These are phyloP conservation scores for Colletotrichum melonis DNA, from an alignment of 2,329 filamentous ascomycete genomes.

Conservation along the genomic window DNA sequence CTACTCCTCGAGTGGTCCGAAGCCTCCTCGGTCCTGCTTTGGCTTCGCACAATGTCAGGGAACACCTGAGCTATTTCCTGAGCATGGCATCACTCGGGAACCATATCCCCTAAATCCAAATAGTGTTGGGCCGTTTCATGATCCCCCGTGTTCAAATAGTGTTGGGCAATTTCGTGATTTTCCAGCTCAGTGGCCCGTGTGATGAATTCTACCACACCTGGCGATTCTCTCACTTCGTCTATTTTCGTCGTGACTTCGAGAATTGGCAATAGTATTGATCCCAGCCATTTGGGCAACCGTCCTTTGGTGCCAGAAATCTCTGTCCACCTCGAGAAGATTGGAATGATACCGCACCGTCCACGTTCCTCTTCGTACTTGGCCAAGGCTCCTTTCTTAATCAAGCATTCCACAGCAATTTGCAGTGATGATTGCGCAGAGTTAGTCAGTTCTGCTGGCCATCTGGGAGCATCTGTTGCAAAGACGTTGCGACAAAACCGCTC, in stretches of 20 bases:
- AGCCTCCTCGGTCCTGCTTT: too few relatives aligned
- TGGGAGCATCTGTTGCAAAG: background rate
- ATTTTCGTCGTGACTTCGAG: background rate
- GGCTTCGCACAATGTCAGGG: too few relatives aligned
- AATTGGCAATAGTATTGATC: background rate
- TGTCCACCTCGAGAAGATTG: background rate
- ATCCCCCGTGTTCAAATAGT: background rate
- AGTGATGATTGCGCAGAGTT: background rate
- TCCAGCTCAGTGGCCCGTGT: background rate
- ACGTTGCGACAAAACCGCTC: conserved; percentile 17
- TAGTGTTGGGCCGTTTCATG: background rate
- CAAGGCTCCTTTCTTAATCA: background rate
- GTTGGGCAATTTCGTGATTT: background rate
- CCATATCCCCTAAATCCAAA: background rate
- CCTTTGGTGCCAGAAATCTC: too few relatives aligned
- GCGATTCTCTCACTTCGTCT: background rate
- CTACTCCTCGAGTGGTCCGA: too few relatives aligned
- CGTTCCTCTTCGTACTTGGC: conserved; percentile 11
- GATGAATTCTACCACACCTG: background rate
- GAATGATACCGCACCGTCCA: background rate
- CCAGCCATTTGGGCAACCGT: background rate
- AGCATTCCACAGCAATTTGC: background rate
- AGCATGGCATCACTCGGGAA: background rate
- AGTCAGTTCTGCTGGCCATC: background rate
- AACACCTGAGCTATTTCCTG: too few relatives aligned